phyloP scores from a whole-genome alignment of 2,329 filamentous ascomycete genomes.

The Sporothrix mexicana region DNA sequence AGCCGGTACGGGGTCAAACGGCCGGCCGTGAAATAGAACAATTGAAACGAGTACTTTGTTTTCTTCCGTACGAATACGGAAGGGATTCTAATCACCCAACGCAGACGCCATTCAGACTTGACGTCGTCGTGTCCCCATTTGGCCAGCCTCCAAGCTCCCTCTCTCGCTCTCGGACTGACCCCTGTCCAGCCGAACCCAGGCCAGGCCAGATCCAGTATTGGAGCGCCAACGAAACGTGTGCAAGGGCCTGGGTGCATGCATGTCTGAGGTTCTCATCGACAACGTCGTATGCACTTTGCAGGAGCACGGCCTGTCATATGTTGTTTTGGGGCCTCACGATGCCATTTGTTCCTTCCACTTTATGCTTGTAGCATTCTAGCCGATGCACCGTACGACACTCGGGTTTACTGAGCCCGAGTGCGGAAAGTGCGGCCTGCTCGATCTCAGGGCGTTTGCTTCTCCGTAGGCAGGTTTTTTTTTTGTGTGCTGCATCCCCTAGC shows the following conservation, averaged over 20 bases:
- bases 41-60: background rate
- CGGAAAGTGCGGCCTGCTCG: background rate
- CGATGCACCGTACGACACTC: background rate
- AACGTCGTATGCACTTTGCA: constrained; percentile 6
- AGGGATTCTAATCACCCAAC: background rate
- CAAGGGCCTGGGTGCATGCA: constrained; percentile 18
- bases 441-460: background rate
- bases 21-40: background rate
- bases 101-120: background rate
- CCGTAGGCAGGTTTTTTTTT: constrained; percentile 15
- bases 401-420: background rate
- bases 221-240: background rate
- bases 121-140: background rate
- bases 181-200: constrained; percentile 14
- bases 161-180: constrained; percentile 15
- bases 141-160: background rate
- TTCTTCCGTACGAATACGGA: constrained; percentile 23
- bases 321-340: background rate
- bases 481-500: background rate
- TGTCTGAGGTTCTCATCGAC: constrained; percentile 14
- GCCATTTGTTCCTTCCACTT: background rate
- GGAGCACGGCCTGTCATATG: background rate
- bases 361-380: background rate
- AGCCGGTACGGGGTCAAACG: background rate
- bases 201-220: constrained; percentile 15